phyloP scores from a whole-genome alignment of 345 rosid species.

The Atalantia buxifolia region DNA sequence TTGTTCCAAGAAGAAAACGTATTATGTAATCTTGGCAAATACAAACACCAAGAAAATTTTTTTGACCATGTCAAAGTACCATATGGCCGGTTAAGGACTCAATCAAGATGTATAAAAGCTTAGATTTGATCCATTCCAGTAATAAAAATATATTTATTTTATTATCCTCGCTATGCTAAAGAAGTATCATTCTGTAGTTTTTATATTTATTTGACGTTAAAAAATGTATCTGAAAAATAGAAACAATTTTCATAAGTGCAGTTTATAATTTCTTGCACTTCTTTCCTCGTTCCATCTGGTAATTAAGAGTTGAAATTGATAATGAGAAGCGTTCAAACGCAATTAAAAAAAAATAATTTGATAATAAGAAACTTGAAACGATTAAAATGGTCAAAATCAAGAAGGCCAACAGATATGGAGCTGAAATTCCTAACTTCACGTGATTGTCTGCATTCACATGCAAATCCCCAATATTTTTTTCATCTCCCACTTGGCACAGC shows the following conservation, averaged over 20 bases:
- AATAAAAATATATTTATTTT: too few relatives aligned
- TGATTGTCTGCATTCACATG: conserved; percentile 26
- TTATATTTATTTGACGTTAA: too few relatives aligned
- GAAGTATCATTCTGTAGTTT: too few relatives aligned
- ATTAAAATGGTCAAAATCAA: conserved; percentile 18
- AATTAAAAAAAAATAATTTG: background rate
- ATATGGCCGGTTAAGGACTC: background rate
- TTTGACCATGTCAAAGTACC: background rate
- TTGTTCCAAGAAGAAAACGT: too few relatives aligned
- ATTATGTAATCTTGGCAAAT: too few relatives aligned
- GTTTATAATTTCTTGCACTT: too few relatives aligned
- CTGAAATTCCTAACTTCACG: conserved; percentile 19
- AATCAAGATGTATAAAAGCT: too few relatives aligned
- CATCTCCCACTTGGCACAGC: conserved; percentile 13
- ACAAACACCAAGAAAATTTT: background rate
- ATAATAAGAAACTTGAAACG: background rate
- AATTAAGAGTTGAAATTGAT: background rate
- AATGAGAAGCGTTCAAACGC: background rate
- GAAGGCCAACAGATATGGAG: background rate
- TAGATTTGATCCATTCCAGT: too few relatives aligned
- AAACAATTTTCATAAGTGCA: background rate
- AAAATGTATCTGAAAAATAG: too few relatives aligned
- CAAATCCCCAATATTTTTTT: background rate
- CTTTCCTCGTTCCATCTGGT: background rate
- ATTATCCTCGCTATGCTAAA: too few relatives aligned